Evolutionary conservation across 2,329 filamentous ascomycete genomes (phyloP).

Genomic region (Cordyceps militaris): DNA sequence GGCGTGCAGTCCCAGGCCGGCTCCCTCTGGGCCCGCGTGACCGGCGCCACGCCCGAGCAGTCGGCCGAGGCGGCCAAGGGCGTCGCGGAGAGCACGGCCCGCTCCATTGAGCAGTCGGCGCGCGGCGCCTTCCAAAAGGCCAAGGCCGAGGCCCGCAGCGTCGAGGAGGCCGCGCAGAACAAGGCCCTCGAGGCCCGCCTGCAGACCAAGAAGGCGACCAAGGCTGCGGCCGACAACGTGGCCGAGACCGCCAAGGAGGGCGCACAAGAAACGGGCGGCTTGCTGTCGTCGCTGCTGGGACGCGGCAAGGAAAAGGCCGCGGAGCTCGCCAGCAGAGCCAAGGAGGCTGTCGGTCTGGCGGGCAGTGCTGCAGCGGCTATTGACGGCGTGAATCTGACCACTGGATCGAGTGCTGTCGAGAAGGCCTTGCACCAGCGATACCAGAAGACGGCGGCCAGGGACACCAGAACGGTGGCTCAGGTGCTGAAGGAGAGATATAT

Average conservation of each 20-base stretch:
- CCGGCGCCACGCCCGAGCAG: slow-evolving; percentile 24
- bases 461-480: slow-evolving; percentile 45
- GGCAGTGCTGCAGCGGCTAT: slow-evolving; percentile 28
- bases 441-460: slow-evolving; percentile 31
- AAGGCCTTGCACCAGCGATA: slow-evolving; percentile 47
- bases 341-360: slow-evolving; percentile 27
- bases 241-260: slow-evolving; percentile 25
- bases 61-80: slow-evolving; percentile 23
- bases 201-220: slow-evolving; percentile 19
- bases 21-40: slow-evolving; percentile 36
- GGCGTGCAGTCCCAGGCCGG: slow-evolving; percentile 44
- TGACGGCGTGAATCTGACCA: slow-evolving; percentile 20
- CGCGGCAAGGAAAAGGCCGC: slow-evolving; percentile 35
- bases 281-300: slow-evolving; percentile 32
- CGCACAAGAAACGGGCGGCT: slow-evolving; percentile 30
- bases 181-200: slow-evolving; percentile 23
- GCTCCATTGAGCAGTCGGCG: slow-evolving; percentile 27
- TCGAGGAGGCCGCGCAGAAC: slow-evolving; percentile 22
- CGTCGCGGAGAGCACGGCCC: slow-evolving; percentile 27
- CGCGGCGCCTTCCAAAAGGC: slow-evolving; percentile 28
- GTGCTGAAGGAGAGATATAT: slow-evolving; percentile 49
- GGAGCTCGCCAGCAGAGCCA: slow-evolving; percentile 30
- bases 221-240: slow-evolving; percentile 17
- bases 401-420: slow-evolving; percentile 34
- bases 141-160: slow-evolving; percentile 22